Base-by-base conservation (phyloP, 257 asterid genomes). In the Solanum phureja region DNA sequence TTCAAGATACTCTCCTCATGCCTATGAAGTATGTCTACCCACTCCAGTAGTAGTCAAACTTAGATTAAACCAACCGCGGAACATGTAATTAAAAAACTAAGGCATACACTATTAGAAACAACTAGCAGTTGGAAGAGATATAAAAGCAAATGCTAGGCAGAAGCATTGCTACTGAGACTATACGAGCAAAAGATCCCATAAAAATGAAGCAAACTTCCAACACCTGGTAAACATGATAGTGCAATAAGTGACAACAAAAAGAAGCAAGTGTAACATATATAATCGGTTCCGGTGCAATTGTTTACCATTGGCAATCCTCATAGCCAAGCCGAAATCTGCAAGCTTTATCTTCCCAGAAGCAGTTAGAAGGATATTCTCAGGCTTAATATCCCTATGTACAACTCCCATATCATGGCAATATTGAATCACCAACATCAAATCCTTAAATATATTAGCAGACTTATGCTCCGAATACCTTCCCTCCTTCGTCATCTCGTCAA, bases 391-490 rank as follows among this genome's bases (percentile, higher is more conserved):
- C 88, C 94, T 89, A 49, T 92, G 94, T 49, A 92, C 94, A 62
- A 92, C 94, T 3, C 94, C 94, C 94, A 90, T 92, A 42, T 92
- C 94, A 86, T 92, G 94, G 76, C 94, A 92, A 84, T 92, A 92
- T 91, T 92, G 91, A 60, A 90, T 89, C 64, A 92, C 92, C 88
- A 88, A 83, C 92, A 92, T 88, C 91, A 92, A 90, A 38, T 92
- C 94, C 88, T 89, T 92, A 44, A 90, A 92, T 73, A 92, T 85
- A 76, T 89, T 92, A 82, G 94, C 94, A 84, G 93, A 92, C 87
- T 38, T 86, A 14, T 89, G 90, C 88, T 92, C 94, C 4, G 94
- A 89, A 74, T 87, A 92, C 3, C 60, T 56, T 8, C 92, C 94
- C 49, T 71, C 89, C 29, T 89, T 90, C 0, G 85, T 62, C 94